Evolutionary conservation across 805 yeast genomes (phyloP), one percentile per base, ranked within the genome.

Genomic region (Candida easanensis): DNA sequence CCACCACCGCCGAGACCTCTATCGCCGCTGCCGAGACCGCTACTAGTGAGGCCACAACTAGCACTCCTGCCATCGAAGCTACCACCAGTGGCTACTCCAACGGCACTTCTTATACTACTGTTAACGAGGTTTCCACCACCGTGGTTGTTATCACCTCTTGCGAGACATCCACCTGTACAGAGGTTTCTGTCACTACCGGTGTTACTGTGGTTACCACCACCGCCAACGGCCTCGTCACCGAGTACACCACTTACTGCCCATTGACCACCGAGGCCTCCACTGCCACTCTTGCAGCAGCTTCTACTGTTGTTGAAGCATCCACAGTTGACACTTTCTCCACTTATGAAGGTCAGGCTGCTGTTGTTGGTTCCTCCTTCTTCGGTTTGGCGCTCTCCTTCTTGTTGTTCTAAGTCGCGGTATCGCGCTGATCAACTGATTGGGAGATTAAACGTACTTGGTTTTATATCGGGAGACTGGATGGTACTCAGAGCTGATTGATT

Each of bases 181-280:
- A 23, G 17, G 20, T 22, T 4, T 13, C 46, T 10, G 38, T 42
- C 16, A 46, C 50, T 32, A 45, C 51, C 10, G 54, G 48, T 43
- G 45, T 48, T 27, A 41, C 50, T 16, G 43, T 43, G n/a, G 38
- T 50, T 20, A 47, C 51, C 10, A 32, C 38, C 8, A 47, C 51
- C 8, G n/a, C 22, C 4, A 49, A 56, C 52, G 65, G 63, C 50
- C 58, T 54, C 33, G 59, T 62, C 45, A 64, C 69, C 38, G 56
- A 55, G 42, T 63, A 57, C 64, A 66, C 69, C 51, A 50, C 51
- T n/a, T 50, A 44, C 45, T 47, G 51, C 33, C 52, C 52, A 40
- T 36, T 48, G 32, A 40, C 49, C 21, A 17, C 27, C 17, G 38
- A 38, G 21, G 9, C 46, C 25, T 30, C 39, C 32, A 44, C 30